Conservation (phyloP, 129 eudicot genomes). For the Dittrichia graveolens region DNA sequence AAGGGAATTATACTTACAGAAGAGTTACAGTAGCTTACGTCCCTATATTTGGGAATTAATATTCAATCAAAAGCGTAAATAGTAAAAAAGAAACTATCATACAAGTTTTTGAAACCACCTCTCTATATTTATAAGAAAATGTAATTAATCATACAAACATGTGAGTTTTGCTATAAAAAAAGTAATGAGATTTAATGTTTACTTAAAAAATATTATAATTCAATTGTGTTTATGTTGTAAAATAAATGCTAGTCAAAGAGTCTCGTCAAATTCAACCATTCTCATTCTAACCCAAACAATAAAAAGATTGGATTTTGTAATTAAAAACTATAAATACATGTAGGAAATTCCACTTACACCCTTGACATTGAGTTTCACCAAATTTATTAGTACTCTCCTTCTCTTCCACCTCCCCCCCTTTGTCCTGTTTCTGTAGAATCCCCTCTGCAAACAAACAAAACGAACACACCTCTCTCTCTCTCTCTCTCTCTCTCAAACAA, state of each 20-base stretch:
- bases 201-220: no score
- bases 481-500: constrained; percentile 6
- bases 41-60: no score
- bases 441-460: constrained; percentile 40
- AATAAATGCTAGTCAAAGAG: constrained; percentile 16
- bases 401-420: constrained; percentile 26
- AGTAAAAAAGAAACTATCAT: no score
- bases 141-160: no score
- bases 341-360: constrained; percentile 12
- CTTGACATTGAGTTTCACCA: constrained; percentile 29
- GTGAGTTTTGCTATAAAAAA: no score
- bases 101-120: no score
- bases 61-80: no score
- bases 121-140: no score
- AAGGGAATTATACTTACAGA: no score
- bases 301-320: background rate
- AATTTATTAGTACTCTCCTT: background rate
- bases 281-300: background rate
- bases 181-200: no score
- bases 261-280: constrained; percentile 14
- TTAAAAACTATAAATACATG: background rate
- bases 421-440: constrained; percentile 22
- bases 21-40: no score
- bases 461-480: constrained; percentile 16
- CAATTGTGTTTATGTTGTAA: no score